These are phyloP conservation scores for Diddensiella transvaalensis DNA, from an alignment of 805 yeast species.

Conservation along the genomic window DNA sequence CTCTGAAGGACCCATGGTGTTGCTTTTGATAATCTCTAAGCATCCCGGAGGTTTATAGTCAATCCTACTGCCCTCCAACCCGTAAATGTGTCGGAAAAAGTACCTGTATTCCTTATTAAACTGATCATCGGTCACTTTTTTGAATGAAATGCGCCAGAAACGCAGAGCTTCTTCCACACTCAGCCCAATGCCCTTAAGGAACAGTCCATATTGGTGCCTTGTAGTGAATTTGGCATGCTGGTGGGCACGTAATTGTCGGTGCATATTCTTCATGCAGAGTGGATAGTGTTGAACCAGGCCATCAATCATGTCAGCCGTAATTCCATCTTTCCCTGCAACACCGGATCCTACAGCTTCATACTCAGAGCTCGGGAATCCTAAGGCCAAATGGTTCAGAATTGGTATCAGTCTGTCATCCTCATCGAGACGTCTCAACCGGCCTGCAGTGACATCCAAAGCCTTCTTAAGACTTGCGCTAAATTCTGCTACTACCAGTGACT, in stretches of 20 bases:
- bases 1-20: constrained; percentile 64
- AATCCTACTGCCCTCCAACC: constrained; percentile 84
- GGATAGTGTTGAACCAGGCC: constrained; percentile 69
- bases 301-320: constrained; percentile 61
- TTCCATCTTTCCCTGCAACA: constrained; percentile 38
- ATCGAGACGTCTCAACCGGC: constrained; percentile 75
- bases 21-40: constrained; percentile 56
- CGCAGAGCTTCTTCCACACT: constrained; percentile 80
- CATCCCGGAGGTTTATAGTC: constrained; percentile 87
- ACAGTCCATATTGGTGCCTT: constrained; percentile 79
- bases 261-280: constrained; percentile 68
- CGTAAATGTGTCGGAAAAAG: constrained; percentile 85
- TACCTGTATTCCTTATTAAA: constrained; percentile 87
- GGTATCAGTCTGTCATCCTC: constrained; percentile 91
- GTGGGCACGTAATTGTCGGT: constrained; percentile 52
- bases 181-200: constrained; percentile 86
- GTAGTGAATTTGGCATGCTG: constrained; percentile 80
- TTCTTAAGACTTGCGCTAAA: constrained; percentile 51
- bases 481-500: constrained; percentile 65
- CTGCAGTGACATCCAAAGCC: constrained; percentile 64
- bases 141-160: constrained; percentile 78
- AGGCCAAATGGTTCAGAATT: constrained; percentile 70
- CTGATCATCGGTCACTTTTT: constrained; percentile 57
- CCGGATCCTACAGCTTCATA: constrained; percentile 27
- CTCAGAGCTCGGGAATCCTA: constrained; percentile 55